phyloP scores from a whole-genome alignment of 768 basidiomycete genomes.

The Tricholoma hemisulphureum region DNA sequence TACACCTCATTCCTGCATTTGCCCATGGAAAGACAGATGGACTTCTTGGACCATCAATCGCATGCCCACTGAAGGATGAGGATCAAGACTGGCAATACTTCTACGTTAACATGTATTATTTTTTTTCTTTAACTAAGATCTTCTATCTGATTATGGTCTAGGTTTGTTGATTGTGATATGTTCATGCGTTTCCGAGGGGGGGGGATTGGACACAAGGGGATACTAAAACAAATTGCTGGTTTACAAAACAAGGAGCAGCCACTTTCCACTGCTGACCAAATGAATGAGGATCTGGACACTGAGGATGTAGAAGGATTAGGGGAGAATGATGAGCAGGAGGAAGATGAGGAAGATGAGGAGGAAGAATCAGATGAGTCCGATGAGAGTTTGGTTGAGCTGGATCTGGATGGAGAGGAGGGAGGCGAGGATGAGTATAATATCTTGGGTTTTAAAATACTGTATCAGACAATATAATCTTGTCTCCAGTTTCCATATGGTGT shows the following conservation, averaged over 20 bases:
- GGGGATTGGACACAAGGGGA: background rate
- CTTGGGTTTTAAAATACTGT: background rate
- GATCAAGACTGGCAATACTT: slow-evolving; percentile 1
- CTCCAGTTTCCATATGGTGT: background rate
- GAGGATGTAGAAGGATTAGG: background rate
- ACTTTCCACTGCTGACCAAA: background rate
- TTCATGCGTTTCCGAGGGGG: background rate
- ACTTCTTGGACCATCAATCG: background rate
- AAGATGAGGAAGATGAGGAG: background rate
- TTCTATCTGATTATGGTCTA: background rate
- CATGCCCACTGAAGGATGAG: background rate
- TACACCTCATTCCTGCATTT: slow-evolving; percentile 13
- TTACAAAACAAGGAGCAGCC: background rate
- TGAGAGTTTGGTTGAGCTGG: background rate
- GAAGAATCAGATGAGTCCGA: background rate
- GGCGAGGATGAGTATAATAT: background rate
- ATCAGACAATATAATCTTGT: too few relatives aligned
- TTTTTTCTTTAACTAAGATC: background rate
- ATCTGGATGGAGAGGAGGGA: slow-evolving; percentile 2
- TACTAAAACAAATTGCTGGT: background rate
- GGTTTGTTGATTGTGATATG: slow-evolving; percentile 1
- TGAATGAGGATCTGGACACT: background rate
- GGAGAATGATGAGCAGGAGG: background rate
- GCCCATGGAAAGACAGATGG: background rate
- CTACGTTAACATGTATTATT: background rate